phyloP scores from a whole-genome alignment of 2,329 filamentous ascomycete genomes.

The Apiospora sp. region DNA sequence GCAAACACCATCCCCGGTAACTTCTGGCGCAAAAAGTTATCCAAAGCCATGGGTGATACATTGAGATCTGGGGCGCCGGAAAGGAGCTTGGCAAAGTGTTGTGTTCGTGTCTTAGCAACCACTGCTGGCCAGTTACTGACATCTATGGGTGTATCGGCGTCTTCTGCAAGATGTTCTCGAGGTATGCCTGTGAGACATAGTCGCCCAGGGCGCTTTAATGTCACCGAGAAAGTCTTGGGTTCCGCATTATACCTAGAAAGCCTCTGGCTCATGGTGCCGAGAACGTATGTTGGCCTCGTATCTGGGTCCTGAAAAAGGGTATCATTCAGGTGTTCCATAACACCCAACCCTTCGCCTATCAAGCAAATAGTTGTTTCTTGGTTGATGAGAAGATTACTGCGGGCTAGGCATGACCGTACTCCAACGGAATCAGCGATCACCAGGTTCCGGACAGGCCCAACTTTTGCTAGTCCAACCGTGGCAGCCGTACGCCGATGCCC shows the following conservation, averaged over 20 bases:
- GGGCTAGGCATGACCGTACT: constrained; percentile 31
- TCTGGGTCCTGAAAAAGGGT: constrained; percentile 72
- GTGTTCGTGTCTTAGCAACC: constrained; percentile 33
- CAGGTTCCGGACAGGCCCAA: constrained; percentile 35
- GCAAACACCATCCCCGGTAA: constrained; percentile 81
- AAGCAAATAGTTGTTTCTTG: constrained; percentile 76
- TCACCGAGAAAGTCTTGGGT: constrained; percentile 42
- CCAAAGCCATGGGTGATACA: constrained; percentile 64
- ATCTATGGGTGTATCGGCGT: background rate
- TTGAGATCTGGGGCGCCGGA: constrained; percentile 68
- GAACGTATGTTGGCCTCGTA: constrained; percentile 76
- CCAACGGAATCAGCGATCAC: constrained; percentile 33
- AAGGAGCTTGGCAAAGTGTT: constrained; percentile 70
- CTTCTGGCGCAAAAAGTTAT: constrained; percentile 74
- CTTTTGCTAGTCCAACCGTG: constrained; percentile 8
- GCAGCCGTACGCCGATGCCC: constrained; percentile 1
- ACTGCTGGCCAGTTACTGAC: constrained; percentile 22
- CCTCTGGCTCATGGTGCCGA: constrained; percentile 67
- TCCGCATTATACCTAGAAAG: constrained; percentile 30
- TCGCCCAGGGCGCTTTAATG: constrained; percentile 49
- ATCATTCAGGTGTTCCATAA: constrained; percentile 79
- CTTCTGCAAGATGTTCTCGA: background rate
- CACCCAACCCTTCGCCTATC: constrained; percentile 82
- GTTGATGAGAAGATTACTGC: constrained; percentile 45
- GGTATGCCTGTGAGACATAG: constrained; percentile 45